Evolutionary conservation across 495 filamentous ascomycete species (phyloP), one percentile per base, ranked within the genome.

Genomic region (Elasticomyces elasticus): DNA sequence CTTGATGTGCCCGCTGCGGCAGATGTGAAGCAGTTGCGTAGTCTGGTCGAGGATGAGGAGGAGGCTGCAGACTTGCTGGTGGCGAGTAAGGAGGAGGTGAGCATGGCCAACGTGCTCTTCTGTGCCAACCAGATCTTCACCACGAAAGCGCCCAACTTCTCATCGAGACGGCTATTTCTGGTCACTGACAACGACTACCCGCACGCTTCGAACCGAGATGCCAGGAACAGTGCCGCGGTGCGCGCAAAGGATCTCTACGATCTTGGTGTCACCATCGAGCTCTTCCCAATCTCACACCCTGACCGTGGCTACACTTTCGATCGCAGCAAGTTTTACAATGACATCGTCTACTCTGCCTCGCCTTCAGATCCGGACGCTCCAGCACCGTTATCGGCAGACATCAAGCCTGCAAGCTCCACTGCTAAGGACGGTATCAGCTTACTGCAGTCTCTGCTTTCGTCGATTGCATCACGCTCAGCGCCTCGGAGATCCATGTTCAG

Each of bases 61-160:
- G 79, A 85, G 30, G 71, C 71, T 1, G 51, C 63, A 10, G 71
- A 83, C 20, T 70, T 96, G 5, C 71, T 80, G 0, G 83, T 89
- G 7, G 61, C 71, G 1, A 79, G 85, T 0, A 67, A 80, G 10
- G 80, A 90, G 62, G 75, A 72, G 2, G 82, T 86, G 7, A 78
- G 82, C 6, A 95, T 99, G 86, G 79, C 87, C 19, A 94, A 90
- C 64, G 77, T 99, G 1, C 73, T 99, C 0, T 97, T 95, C 65
- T 90, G 90, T 64, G 89, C 86, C 41, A 97, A 97, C 61, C 89
- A 96, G 58, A 87, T 97, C 33, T 95, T 99, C 68, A 94, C 92
- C 1, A 95, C 86, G 1, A 95, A 85, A 64, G 89, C 94, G 0
- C 82, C 92, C 15, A 97, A 95, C 62, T 96, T 97, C 66, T 81